Evolutionary conservation across 495 filamentous ascomycete species (phyloP).

Genomic region (Daldinia vernicosa): DNA sequence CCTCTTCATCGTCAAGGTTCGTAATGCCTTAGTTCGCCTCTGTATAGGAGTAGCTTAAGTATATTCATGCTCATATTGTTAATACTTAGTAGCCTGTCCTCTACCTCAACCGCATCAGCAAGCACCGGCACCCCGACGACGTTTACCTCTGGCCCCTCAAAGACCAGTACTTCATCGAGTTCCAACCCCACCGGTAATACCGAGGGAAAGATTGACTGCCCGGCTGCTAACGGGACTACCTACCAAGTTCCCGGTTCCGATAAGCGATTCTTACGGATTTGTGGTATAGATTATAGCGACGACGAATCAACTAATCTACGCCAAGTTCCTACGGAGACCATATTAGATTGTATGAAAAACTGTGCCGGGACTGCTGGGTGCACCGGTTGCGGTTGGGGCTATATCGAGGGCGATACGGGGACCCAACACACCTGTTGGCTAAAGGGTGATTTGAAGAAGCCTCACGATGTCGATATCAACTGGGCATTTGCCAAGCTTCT

Average conservation of each 20-base stretch:
- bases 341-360: constrained; percentile 56
- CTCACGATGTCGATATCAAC: constrained; percentile 46
- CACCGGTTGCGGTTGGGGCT: constrained; percentile 56
- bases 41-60: background rate
- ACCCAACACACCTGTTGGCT: constrained; percentile 54
- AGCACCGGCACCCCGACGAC: constrained; percentile 11
- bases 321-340: constrained; percentile 50
- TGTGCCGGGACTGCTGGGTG: constrained; percentile 54
- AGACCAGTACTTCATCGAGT: constrained; percentile 22
- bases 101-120: constrained; percentile 1
- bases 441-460: constrained; percentile 50
- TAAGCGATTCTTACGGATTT: constrained; percentile 55
- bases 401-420: constrained; percentile 50
- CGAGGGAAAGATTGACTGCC: constrained; percentile 48
- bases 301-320: constrained; percentile 50
- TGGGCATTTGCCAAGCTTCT: constrained; percentile 56
- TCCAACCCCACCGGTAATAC: constrained; percentile 26
- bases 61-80: background rate
- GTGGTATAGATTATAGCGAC: constrained; percentile 56
- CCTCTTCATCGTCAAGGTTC: constrained; percentile 37
- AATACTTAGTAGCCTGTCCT: constrained; percentile 12
- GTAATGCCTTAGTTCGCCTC: background rate
- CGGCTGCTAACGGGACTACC: constrained; percentile 54
- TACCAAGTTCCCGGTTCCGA: constrained; percentile 54
- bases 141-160: constrained; percentile 27